Conservation (phyloP, 164 flowering plant genomes). For the Macadamia integrifolia region DNA sequence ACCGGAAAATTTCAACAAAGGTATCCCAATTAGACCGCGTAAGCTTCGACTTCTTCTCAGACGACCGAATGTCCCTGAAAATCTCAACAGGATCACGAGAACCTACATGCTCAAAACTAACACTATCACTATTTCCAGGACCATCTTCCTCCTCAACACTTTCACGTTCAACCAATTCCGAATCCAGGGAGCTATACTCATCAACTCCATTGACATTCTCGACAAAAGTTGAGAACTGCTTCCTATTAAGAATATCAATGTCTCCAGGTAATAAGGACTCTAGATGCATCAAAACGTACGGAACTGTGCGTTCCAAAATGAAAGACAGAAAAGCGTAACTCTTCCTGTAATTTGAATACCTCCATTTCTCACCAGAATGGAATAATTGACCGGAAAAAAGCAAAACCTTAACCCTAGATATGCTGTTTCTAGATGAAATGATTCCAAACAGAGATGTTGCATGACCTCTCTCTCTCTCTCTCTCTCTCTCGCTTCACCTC, state of each 20-base stretch:
- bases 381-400: too few relatives aligned
- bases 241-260: conserved; percentile 10
- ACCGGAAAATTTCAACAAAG: conserved; percentile 38
- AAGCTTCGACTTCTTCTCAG: conserved; percentile 21
- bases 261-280: background rate
- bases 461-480: too few relatives aligned
- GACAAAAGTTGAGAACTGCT: conserved; percentile 17
- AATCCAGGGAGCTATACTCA: too few relatives aligned
- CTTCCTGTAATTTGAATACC: too few relatives aligned
- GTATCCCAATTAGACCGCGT: conserved; percentile 36
- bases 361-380: too few relatives aligned
- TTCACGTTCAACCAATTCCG: conserved; percentile 5
- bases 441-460: conserved; percentile 29
- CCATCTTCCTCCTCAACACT: conserved; percentile 6
- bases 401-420: conserved; percentile 19
- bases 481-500: too few relatives aligned
- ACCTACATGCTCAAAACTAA: conserved; percentile 40
- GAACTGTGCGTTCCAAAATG: conserved; percentile 17
- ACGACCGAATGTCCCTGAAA: conserved; percentile 39
- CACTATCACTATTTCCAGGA: conserved; percentile 3
- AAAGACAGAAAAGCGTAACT: conserved; percentile 1
- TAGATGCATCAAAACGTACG: conserved; percentile 7
- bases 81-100: too few relatives aligned
- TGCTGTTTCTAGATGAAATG: conserved; percentile 21
- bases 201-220: conserved; percentile 4